Percentiles rank a stretch among this genome's conserved stretches.
Evolutionary conservation across 2,329 filamentous ascomycete species (phyloP).

Genomic region (Pseudogymnoascus sp.): DNA sequence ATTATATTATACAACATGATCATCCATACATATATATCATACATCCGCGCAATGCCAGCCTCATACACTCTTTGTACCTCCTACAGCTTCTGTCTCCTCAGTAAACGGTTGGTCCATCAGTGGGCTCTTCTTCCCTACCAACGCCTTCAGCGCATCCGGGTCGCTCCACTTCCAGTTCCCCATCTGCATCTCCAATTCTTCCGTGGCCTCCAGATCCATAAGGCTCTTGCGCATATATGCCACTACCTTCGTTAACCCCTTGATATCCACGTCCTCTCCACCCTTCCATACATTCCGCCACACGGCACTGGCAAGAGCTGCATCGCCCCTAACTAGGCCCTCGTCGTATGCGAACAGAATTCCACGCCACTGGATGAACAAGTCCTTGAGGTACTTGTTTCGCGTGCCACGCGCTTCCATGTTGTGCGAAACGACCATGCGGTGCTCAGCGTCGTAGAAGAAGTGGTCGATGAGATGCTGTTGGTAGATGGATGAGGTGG

Average conservation of each 20-base stretch:
- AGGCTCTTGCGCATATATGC: conserved; percentile 54
- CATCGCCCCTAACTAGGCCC: conserved; percentile 67
- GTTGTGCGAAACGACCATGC: conserved; percentile 74
- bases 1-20: conserved; percentile 8
- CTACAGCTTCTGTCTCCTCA: conserved; percentile 14
- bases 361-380: conserved; percentile 90
- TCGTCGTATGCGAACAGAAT: conserved; percentile 78
- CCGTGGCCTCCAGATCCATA: conserved; percentile 42
- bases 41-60: neutral
- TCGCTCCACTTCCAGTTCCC: conserved; percentile 43
- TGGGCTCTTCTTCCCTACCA: conserved; percentile 32
- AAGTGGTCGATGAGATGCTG: conserved; percentile 91
- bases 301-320: conserved; percentile 69
- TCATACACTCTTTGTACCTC: neutral
- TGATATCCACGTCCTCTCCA: conserved; percentile 51
- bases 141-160: conserved; percentile 32
- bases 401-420: conserved; percentile 50
- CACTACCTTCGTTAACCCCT: conserved; percentile 52
- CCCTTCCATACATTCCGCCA: conserved; percentile 93
- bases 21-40: conserved; percentile 7
- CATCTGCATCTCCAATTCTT: conserved; percentile 42
- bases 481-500: conserved; percentile 68
- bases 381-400: conserved; percentile 69
- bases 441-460: conserved; percentile 80
- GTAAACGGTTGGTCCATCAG: conserved; percentile 31